A percentile compares a stretch with the other conserved stretches of the same genome.
phyloP scores from a whole-genome alignment of 306 rosid species.

The Vicia faba region DNA sequence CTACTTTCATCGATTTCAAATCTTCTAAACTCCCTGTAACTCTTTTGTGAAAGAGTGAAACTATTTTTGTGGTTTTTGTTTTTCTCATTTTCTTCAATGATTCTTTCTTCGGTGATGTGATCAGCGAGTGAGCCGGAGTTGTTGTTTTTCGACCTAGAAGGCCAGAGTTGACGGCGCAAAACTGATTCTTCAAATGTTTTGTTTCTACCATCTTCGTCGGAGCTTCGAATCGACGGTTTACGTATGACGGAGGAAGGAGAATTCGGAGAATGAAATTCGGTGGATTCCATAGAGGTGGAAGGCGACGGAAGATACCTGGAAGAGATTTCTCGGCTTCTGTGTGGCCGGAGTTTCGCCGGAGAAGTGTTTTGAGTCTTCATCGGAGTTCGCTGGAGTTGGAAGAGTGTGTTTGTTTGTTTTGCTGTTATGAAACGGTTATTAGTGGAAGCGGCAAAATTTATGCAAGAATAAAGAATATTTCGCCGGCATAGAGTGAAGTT shows the following conservation, averaged over 20 bases:
- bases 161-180: slow-evolving; percentile 64
- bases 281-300: slow-evolving; percentile 40
- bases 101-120: slow-evolving; percentile 65
- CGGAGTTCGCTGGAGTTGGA: background rate
- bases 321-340: slow-evolving; percentile 54
- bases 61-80: background rate
- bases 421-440: slow-evolving; percentile 14
- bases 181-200: slow-evolving; percentile 45
- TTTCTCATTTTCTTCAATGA: slow-evolving; percentile 39
- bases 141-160: slow-evolving; percentile 53
- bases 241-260: slow-evolving; percentile 47
- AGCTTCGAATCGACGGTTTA: slow-evolving; percentile 38
- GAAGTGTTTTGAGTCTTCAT: slow-evolving; percentile 45
- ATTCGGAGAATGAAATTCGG: slow-evolving; percentile 50
- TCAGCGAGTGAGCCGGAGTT: slow-evolving; percentile 59
- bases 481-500: slow-evolving; percentile 38
- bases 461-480: background rate
- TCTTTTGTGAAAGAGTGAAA: slow-evolving; percentile 12
- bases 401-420: background rate
- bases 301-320: slow-evolving; percentile 52
- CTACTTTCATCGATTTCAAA: slow-evolving; percentile 38
- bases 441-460: slow-evolving; percentile 31
- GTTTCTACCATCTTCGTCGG: slow-evolving; percentile 31
- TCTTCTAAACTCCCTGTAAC: slow-evolving; percentile 28
- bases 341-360: slow-evolving; percentile 47